Percentiles rank a stretch among this genome's conserved stretches.
Conservation (phyloP, 208 protist species). For the Acanthamoeba sp. region DNA sequence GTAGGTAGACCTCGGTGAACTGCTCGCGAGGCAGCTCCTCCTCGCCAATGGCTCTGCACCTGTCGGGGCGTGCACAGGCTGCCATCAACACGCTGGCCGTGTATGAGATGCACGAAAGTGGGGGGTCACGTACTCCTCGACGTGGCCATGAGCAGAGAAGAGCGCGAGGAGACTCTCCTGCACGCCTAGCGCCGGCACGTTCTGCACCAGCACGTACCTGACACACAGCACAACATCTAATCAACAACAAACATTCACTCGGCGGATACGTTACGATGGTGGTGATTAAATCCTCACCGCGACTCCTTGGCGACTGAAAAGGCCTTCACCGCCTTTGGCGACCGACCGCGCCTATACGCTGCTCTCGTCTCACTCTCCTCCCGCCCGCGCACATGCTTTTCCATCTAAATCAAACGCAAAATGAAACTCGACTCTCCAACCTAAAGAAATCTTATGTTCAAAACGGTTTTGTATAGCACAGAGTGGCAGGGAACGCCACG, state of each 20-base stretch:
- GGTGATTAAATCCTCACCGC: no score
- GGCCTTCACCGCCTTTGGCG: slow-evolving; percentile 30
- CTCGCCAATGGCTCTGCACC: not conserved
- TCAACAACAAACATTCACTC: no score
- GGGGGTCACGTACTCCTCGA: slow-evolving; percentile 36
- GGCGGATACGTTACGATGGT: no score
- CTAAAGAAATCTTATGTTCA: not conserved
- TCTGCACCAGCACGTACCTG: slow-evolving; percentile 66
- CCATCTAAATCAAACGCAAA: not conserved
- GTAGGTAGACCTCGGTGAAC: slow-evolving; percentile 45
- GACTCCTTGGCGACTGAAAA: slow-evolving; percentile 53
- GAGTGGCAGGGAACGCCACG: not conserved
- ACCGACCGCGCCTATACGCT: not conserved
- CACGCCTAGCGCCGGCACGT: slow-evolving; percentile 42
- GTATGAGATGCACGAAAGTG: not conserved
- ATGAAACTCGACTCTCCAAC: not conserved
- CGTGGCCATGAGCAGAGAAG: slow-evolving; percentile 6
- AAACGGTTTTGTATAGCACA: not conserved
- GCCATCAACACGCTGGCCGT: not conserved
- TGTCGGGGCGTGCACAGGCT: not conserved
- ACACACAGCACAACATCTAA: not conserved
- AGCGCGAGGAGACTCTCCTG: not conserved
- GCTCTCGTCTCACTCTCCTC: not conserved
- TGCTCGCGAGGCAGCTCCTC: slow-evolving; percentile 14
- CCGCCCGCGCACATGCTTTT: not conserved